Conservation (phyloP, 2,329 filamentous ascomycete species). For the Penicillium sp. region DNA sequence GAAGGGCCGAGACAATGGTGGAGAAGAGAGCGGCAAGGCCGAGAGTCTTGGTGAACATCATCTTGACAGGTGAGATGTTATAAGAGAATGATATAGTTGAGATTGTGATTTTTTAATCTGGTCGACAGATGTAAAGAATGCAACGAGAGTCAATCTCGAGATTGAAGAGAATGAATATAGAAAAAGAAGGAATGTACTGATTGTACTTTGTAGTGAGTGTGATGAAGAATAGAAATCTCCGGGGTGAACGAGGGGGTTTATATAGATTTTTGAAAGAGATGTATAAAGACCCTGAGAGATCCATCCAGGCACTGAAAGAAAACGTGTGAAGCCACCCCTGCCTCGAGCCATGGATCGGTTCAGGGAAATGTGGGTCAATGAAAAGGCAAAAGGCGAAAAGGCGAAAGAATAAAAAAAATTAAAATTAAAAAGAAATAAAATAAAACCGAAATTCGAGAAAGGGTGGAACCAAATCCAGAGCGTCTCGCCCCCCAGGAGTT, state of each 20-base stretch:
- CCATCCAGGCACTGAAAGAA: neutral
- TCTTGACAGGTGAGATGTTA: slow-evolving; percentile 22
- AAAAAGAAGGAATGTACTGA: slow-evolving; percentile 21
- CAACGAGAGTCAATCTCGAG: slow-evolving; percentile 28
- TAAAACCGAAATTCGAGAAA: neutral
- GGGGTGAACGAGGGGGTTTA: slow-evolving; percentile 17
- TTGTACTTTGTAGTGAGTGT: slow-evolving; percentile 18
- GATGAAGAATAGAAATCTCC: slow-evolving; percentile 10
- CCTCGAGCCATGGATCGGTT: slow-evolving; percentile 20
- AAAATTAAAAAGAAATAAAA: neutral
- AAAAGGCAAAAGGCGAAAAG: slow-evolving; percentile 18
- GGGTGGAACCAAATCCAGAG: slow-evolving; percentile 16
- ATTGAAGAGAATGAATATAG: slow-evolving; percentile 22
- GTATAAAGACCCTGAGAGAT: neutral
- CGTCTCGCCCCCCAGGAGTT: neutral
- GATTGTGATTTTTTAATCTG: slow-evolving; percentile 15
- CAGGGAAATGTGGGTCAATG: slow-evolving; percentile 16
- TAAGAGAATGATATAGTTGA: slow-evolving; percentile 12
- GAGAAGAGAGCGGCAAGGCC: slow-evolving; percentile 35
- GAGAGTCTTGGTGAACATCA: slow-evolving; percentile 42
- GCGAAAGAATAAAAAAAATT: slow-evolving; percentile 2
- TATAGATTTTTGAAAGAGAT: slow-evolving; percentile 19
- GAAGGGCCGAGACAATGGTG: slow-evolving; percentile 33
- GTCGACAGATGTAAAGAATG: slow-evolving; percentile 28
- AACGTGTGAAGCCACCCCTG: slow-evolving; percentile 5